Evolutionary conservation across 257 asterid genomes (phyloP), one percentile per base, ranked within the genome.

Genomic region (Penstemon barbatus): DNA sequence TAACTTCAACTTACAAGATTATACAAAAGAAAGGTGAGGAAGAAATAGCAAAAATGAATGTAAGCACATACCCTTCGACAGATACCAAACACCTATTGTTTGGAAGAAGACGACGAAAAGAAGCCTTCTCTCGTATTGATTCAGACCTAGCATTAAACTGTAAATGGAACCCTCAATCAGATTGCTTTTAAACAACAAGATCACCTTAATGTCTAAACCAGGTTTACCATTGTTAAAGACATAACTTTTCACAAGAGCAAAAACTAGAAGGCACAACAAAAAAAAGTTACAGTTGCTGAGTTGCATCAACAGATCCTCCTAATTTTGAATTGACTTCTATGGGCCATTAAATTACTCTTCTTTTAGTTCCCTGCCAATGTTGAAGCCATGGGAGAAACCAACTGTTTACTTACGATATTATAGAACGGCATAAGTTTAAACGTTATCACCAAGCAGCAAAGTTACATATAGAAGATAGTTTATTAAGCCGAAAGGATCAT

Each of bases 101-200:
- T 15, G 96, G 92, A 70, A 92, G 74, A 65, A 92, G 96, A 60
- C 95, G 86, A 38, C 95, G 91, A 77, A 92, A 92, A 52, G 97
- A 88, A 69, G 97, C 84, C 94, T 85, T 92, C 87, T 90, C 95
- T 49, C 75, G 80, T 51, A 92, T 70, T 39, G 97, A 81, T 73
- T 90, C 98, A 13, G 86, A 83, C 71, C 96, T 87, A 43, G 98
- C 98, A 81, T 92, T 92, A 63, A 92, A 92, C 98, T 92, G 86
- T 50, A 81, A 66, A 66, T 57, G 8, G 66, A 52, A 71, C n/a
- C 50, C 71, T 36, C 49, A 37, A 65, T 75, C 69, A 77, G 63
- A 64, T 45, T 66, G 57, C 63, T 52, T 40, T 53, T 7, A 50
- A 41, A 65, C 19, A 41, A 77, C 45, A 57, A 44, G 48, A 71